phyloP scores from a whole-genome alignment of 2,329 filamentous ascomycete genomes.

The Hymenoscyphus infarciens region DNA sequence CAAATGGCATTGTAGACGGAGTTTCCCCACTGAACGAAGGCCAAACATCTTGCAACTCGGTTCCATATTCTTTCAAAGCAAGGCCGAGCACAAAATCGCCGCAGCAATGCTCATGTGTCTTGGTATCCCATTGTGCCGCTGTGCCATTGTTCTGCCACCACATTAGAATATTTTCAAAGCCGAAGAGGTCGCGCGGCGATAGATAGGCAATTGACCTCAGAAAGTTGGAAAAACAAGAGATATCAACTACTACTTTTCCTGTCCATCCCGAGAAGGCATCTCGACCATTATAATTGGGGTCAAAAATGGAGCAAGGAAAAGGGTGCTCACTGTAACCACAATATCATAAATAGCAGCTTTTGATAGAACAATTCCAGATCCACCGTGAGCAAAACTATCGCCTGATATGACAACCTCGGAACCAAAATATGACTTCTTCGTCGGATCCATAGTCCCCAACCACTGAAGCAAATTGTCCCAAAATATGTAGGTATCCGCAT shows the following conservation, averaged over 20 bases:
- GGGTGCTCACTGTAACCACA: conserved; percentile 27
- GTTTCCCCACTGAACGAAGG: conserved; percentile 55
- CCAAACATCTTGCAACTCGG: conserved; percentile 44
- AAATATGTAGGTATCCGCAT: conserved; percentile 55
- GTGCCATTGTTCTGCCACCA: conserved; percentile 38
- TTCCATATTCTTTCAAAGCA: conserved; percentile 45
- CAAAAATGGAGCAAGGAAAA: neutral
- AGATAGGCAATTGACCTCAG: too few relatives aligned
- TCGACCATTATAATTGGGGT: too few relatives aligned
- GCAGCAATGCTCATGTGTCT: conserved; percentile 44
- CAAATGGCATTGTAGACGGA: conserved; percentile 47
- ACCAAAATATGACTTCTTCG: conserved; percentile 48
- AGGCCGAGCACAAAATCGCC: conserved; percentile 50
- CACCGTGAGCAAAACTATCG: conserved; percentile 52
- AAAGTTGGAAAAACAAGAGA: too few relatives aligned
- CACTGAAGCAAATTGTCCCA: conserved; percentile 46
- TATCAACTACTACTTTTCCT: neutral
- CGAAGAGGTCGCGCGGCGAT: conserved; percentile 9
- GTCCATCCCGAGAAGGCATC: neutral
- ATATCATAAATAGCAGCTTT: conserved; percentile 48
- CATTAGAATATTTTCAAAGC: neutral
- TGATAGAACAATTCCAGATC: conserved; percentile 52
- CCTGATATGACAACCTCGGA: conserved; percentile 44
- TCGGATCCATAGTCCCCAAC: conserved; percentile 16
- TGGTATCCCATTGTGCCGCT: conserved; percentile 45